Evolutionary conservation across 257 asterid species (phyloP), one percentile per base, ranked within the genome.

Genomic region (Solanum neorickii): DNA sequence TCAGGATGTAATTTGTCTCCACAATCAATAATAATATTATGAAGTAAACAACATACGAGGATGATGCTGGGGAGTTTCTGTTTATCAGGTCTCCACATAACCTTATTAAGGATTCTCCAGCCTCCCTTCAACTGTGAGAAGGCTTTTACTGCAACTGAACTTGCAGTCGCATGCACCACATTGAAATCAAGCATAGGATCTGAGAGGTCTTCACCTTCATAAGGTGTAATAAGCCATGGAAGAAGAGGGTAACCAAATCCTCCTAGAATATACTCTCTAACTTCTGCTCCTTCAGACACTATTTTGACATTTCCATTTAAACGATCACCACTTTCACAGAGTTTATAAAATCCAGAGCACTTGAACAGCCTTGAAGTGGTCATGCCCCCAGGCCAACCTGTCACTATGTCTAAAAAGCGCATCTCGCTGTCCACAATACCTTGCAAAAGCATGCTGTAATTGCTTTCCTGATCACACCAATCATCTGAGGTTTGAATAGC

Each of bases 311-410:
- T 90, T 21, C 96, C 98, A 8, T 91, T 93, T 89, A 97, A 86
- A 20, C 98, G 98, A 2, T 86, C 93, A 3, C 96, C 97, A 60
- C 92, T 87, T 70, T 95, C 96, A 23, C 99, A 95, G 21, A 94
- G 99, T 88, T 92, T 95, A 88, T 93, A 94, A 84, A 97, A 90
- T 7, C 98, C 98, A 1, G 98, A 97, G 83, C 89, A 96, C 74
- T 92, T 96, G 83, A 97, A 35, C 6, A 96, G 92, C 86, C 96
- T 90, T 2, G 98, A 95, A 44, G 93, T 83, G 8, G 98, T 95
- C 99, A 97, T 95, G 3, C 99, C 98, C 35, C 99, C 99, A 0
- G 99, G 99, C 99, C 99, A 97, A 9, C 99, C 99, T 0, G 98
- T 96, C 82, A 94, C 97, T 21, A 97, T 92, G 70, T 97, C 99